Evolutionary conservation across 2,329 filamentous ascomycete species (phyloP).

Genomic region (Calonectria ilicicola): DNA sequence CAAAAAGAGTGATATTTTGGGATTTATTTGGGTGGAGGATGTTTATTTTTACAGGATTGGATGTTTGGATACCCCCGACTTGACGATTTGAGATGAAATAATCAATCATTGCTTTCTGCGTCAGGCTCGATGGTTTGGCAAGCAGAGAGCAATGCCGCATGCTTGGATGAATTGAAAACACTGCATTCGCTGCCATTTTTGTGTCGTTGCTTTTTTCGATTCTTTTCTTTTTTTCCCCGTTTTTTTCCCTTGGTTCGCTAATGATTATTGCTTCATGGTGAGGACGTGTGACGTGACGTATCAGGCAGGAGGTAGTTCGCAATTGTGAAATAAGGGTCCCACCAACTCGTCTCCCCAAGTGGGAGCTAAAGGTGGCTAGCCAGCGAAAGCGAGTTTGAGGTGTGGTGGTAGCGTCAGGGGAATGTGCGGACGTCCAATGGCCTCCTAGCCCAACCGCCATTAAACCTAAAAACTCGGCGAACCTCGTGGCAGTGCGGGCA

Average conservation of each 20-base stretch:
- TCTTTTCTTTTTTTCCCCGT: too few relatives aligned
- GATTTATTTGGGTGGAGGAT: neutral
- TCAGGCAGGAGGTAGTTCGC: neutral
- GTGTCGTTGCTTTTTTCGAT: too few relatives aligned
- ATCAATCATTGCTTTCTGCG: neutral
- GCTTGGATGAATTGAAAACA: neutral
- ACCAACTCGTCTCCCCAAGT: neutral
- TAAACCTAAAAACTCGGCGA: neutral
- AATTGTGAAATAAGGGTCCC: neutral
- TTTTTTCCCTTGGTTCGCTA: neutral
- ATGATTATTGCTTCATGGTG: too few relatives aligned
- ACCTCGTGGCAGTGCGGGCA: neutral
- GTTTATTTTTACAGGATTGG: neutral
- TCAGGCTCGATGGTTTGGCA: neutral
- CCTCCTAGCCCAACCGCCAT: neutral
- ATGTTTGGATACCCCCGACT: neutral
- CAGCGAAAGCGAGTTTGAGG: neutral
- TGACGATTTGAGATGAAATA: conserved; percentile 1
- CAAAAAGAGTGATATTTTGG: neutral
- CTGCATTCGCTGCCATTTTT: neutral
- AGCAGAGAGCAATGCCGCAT: neutral
- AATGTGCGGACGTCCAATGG: neutral
- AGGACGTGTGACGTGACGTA: neutral
- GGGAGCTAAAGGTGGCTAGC: neutral
- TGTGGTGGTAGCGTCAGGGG: neutral